Evolutionary conservation across 257 asterid species (phyloP), one percentile per base, ranked within the genome.

Genomic region (Solanum lycopersicoides): DNA sequence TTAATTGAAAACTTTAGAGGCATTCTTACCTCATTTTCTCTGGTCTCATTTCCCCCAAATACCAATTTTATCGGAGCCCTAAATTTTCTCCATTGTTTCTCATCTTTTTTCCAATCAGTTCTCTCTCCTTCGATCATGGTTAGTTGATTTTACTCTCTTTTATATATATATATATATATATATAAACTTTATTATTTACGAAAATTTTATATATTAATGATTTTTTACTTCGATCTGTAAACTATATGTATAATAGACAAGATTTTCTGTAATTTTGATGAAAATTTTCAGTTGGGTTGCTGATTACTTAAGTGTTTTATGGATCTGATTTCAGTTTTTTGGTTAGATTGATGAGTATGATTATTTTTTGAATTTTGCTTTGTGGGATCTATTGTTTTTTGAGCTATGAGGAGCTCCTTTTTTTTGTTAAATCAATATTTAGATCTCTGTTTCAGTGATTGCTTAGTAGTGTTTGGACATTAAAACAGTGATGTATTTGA

Each of bases 61-160:
- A 86, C 47, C 89, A 72, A 85, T 75, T 83, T 86, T 71, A 77
- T 87, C 88, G 91, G 90, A 88, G 88, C 89, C 92, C 92, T 90
- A 88, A 85, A 90, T 90, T 88, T 88, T 75, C 89, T 90, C 89
- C 88, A 71, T 15, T 10, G 16, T 32, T 15, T 86, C 88, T 80
- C 72, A n/a, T 42, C 77, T 68, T 30, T 20, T 28, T 68, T 14
- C 39, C 6, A 9, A 32, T 39, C 47, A 16, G 32, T 53, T 45
- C 63, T 47, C 68, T 32, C 83, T 56, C 87, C 47, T 60, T 86
- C 41, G 42, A 87, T 32, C 86, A 90, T 90, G 92, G 92, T 90
- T 42, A 88, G 91, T 76, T 34, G 6, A 23, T 34, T 18, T 63
- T 37, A 0, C 59, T 7, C 56, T 47, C 35, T 32, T 59, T 65